phyloP scores from a whole-genome alignment of 208 protist genomes.

The Trypanosomatidae sp. region DNA sequence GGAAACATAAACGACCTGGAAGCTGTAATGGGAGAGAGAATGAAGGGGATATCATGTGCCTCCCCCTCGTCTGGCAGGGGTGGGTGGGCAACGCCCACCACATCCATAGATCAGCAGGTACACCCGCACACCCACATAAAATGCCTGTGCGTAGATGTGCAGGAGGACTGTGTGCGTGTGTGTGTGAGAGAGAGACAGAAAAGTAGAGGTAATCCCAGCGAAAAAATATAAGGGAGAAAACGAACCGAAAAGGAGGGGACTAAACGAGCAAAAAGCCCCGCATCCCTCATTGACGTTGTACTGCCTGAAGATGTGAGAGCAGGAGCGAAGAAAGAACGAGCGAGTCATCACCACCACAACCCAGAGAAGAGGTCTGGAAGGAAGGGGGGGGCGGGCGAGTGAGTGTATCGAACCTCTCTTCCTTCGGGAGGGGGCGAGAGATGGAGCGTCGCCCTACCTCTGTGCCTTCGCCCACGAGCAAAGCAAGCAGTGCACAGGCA shows the following conservation, averaged over 20 bases:
- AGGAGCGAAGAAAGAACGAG: background rate
- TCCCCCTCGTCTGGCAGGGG: background rate
- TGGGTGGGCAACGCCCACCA: background rate
- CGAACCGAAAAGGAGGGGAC: conserved; percentile 5
- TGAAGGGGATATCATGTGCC: background rate
- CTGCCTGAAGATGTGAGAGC: conserved; percentile 1
- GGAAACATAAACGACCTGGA: background rate
- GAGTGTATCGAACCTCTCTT: background rate
- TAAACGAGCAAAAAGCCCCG: background rate
- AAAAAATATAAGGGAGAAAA: conserved; percentile 23
- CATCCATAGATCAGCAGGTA: background rate
- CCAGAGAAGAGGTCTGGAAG: background rate
- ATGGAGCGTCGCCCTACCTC: background rate
- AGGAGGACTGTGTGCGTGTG: background rate
- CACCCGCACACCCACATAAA: background rate
- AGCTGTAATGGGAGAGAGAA: background rate
- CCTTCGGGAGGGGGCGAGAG: background rate
- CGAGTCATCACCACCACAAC: background rate
- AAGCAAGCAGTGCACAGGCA: too few relatives aligned
- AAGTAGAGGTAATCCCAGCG: conserved; percentile 9
- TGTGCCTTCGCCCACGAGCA: too few relatives aligned
- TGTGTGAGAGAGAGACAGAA: background rate
- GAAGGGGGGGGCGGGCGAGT: background rate
- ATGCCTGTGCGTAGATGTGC: background rate
- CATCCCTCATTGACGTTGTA: background rate